Conservation (phyloP, 164 flowering plant species). For the Vitis rotundifolia region DNA sequence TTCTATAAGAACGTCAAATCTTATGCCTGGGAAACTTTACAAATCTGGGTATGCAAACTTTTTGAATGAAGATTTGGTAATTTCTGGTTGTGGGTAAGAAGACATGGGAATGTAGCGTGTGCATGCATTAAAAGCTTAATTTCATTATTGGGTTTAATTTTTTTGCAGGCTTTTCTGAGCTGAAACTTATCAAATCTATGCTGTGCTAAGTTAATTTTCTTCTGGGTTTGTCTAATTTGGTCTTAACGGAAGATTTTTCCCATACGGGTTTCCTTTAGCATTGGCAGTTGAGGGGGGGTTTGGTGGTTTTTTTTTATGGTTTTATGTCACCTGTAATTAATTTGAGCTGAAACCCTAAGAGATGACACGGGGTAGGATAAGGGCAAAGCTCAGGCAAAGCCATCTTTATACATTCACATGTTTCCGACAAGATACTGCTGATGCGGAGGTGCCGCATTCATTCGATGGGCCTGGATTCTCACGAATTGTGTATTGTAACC, state of each 20-base stretch:
- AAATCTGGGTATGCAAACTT: conserved; percentile 3
- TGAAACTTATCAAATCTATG: background rate
- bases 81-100: background rate
- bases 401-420: conserved; percentile 65
- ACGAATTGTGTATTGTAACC: conserved; percentile 72
- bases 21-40: background rate
- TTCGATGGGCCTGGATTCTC: conserved; percentile 78
- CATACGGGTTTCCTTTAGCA: background rate
- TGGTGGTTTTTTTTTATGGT: background rate
- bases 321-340: background rate
- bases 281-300: background rate
- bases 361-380: conserved; percentile 63
- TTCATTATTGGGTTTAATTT: background rate
- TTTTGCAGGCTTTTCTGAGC: background rate
- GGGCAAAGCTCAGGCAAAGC: conserved; percentile 57
- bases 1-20: background rate
- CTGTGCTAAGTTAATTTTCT: background rate
- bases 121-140: background rate
- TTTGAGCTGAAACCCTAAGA: conserved; percentile 15
- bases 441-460: conserved; percentile 41
- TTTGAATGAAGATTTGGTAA: background rate
- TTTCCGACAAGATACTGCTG: conserved; percentile 27
- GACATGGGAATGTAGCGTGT: background rate
- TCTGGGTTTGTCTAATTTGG: background rate
- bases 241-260: background rate